A percentile compares a stretch with the other conserved stretches of the same genome.
These are phyloP conservation scores for Boletus edulis DNA, from an alignment of 768 basidiomycete genomes.

Conservation along the genomic window DNA sequence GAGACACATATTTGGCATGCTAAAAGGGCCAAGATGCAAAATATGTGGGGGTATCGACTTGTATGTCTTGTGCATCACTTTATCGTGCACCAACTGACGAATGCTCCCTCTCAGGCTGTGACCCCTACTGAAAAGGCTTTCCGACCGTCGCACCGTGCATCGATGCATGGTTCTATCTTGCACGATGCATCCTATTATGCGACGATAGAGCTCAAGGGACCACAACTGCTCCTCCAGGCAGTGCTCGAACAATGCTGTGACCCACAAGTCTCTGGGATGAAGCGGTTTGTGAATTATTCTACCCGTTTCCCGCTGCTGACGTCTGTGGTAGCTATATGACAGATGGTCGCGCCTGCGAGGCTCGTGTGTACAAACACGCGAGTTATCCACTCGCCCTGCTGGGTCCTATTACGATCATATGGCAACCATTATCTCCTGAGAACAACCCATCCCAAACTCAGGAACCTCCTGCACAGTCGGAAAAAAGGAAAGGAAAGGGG, in stretches of 20 bases:
- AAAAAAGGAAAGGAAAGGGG: not conserved
- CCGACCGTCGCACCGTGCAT: slow-evolving; percentile 87
- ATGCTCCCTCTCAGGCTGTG: slow-evolving; percentile 50
- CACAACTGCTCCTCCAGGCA: slow-evolving; percentile 49
- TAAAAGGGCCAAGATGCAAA: slow-evolving; percentile 94
- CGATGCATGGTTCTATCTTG: slow-evolving; percentile 78
- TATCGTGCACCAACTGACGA: not conserved
- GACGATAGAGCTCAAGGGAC: slow-evolving; percentile 70
- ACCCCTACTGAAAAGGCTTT: slow-evolving; percentile 91
- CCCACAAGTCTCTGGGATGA: slow-evolving; percentile 61
- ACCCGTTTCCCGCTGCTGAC: not conserved
- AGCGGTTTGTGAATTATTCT: slow-evolving; percentile 42
- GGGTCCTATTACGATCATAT: slow-evolving; percentile 70
- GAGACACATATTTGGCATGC: slow-evolving; percentile 98
- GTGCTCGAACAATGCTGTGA: slow-evolving; percentile 61
- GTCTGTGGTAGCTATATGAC: slow-evolving; percentile 48
- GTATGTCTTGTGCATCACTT: slow-evolving; percentile 35
- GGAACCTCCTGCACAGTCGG: slow-evolving; percentile 5
- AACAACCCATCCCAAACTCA: not conserved
- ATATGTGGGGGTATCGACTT: slow-evolving; percentile 88
- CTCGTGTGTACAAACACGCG: slow-evolving; percentile 59
- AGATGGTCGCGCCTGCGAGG: slow-evolving; percentile 67
- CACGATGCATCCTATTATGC: slow-evolving; percentile 90
- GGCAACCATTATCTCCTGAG: slow-evolving; percentile 46
- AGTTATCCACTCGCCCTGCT: slow-evolving; percentile 71